Percentiles rank a stretch among this genome's conserved stretches.
Conservation (phyloP, 2,329 filamentous ascomycete genomes). For the Aspergillus transmontanensis region DNA sequence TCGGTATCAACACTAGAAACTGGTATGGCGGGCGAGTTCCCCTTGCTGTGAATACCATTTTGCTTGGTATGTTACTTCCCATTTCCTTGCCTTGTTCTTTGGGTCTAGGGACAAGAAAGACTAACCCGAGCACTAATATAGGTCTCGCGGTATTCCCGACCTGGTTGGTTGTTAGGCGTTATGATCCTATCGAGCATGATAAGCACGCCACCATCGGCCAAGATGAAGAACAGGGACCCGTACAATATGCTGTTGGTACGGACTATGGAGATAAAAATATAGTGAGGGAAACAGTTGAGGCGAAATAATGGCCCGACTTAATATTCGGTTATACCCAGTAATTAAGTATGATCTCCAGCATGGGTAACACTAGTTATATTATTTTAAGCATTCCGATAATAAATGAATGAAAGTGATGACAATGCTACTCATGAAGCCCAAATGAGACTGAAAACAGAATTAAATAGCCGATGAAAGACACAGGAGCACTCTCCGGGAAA, state of each 20-base stretch:
- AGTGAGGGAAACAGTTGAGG: background rate
- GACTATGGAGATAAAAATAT: background rate
- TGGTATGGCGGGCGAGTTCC: slow-evolving; percentile 48
- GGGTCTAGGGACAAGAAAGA: background rate
- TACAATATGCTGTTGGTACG: background rate
- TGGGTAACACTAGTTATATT: background rate
- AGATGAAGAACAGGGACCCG: slow-evolving; percentile 19
- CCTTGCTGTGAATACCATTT: slow-evolving; percentile 43
- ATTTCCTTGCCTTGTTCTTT: background rate
- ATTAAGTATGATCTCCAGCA: background rate
- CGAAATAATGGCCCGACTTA: background rate
- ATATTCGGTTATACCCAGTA: background rate
- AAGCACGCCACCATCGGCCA: slow-evolving; percentile 5
- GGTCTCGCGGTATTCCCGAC: slow-evolving; percentile 30
- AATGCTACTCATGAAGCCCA: background rate
- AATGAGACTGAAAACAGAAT: background rate
- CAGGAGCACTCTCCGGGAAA: background rate
- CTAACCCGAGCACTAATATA: slow-evolving; percentile 5
- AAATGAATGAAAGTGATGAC: background rate
- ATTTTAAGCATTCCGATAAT: background rate
- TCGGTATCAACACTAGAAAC: slow-evolving; percentile 46
- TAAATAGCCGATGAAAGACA: background rate
- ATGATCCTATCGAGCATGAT: slow-evolving; percentile 24
- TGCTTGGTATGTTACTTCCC: slow-evolving; percentile 27
- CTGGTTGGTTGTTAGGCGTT: slow-evolving; percentile 27